These are phyloP conservation scores for Knoxia roxburghii DNA, from an alignment of 257 asterid genomes.

Conservation along the genomic window DNA sequence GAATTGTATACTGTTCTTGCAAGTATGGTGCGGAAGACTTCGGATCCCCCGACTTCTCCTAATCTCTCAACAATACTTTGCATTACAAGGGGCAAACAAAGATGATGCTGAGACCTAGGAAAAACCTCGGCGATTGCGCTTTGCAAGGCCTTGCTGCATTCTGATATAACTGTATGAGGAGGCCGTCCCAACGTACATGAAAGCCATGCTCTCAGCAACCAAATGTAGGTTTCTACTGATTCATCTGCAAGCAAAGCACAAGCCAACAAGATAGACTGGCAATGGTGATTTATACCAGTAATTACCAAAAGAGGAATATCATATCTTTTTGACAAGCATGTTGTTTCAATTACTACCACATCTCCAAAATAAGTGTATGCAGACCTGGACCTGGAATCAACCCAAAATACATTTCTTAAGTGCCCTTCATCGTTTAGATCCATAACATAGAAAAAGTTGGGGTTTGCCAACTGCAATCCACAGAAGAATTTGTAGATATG, in stretches of 20 bases:
- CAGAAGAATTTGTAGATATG: slow-evolving; percentile 20
- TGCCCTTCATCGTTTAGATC: slow-evolving; percentile 35
- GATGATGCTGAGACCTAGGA: slow-evolving; percentile 32
- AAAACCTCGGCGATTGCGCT: slow-evolving; percentile 37
- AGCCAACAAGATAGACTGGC: slow-evolving; percentile 30
- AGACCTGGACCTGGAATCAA: slow-evolving; percentile 34
- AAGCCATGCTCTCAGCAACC: slow-evolving; percentile 46
- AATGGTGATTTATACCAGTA: slow-evolving; percentile 35
- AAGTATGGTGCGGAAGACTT: slow-evolving; percentile 21
- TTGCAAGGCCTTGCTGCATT: slow-evolving; percentile 30
- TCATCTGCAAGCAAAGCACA: slow-evolving; percentile 34
- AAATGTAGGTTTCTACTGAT: slow-evolving; percentile 27
- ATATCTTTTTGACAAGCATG: slow-evolving; percentile 29
- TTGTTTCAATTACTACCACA: slow-evolving; percentile 30
- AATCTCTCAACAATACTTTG: slow-evolving; percentile 20
- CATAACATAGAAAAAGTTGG: slow-evolving; percentile 36
- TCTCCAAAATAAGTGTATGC: slow-evolving; percentile 33
- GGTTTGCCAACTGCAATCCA: slow-evolving; percentile 27
- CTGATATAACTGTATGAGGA: slow-evolving; percentile 36
- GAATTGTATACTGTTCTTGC: slow-evolving; percentile 24
- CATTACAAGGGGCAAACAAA: slow-evolving; percentile 28
- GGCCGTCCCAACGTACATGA: slow-evolving; percentile 38
- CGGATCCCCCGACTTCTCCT: slow-evolving; percentile 26
- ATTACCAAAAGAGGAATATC: slow-evolving; percentile 29
- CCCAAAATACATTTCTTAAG: slow-evolving; percentile 35